Percentiles rank a stretch among this genome's conserved stretches.
Conservation (phyloP, 2,329 filamentous ascomycete species). For the Alternaria ethzedia region DNA sequence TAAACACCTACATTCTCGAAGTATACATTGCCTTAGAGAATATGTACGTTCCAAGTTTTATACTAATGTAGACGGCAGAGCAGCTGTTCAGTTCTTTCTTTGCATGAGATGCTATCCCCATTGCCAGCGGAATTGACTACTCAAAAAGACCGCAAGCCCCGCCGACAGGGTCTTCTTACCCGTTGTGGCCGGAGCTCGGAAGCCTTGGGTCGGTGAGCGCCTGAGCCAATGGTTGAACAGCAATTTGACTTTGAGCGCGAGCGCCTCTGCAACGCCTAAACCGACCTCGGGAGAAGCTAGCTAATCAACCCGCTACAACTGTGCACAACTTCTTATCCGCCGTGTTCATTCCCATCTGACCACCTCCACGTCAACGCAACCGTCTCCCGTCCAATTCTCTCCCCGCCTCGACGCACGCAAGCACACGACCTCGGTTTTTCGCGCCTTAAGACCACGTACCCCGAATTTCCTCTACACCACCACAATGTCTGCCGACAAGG, state of each 20-base stretch:
- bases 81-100: background rate
- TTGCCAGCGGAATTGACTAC: background rate
- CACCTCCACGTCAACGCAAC: conserved; percentile 8
- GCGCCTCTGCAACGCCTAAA: conserved; percentile 5
- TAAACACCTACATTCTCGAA: background rate
- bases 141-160: background rate
- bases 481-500: conserved; percentile 46
- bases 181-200: conserved; percentile 11
- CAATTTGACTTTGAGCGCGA: conserved; percentile 19
- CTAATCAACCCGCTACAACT: conserved; percentile 15
- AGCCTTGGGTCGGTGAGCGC: conserved; percentile 9
- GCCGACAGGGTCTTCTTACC: conserved; percentile 22
- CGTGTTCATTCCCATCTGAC: conserved; percentile 1
- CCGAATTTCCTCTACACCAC: conserved; percentile 1
- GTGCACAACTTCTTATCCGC: conserved; percentile 20
- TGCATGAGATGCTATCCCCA: background rate
- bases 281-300: conserved; percentile 8
- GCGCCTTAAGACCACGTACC: background rate
- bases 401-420: conserved; percentile 1
- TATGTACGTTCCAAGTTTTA: no score
- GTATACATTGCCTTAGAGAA: no score
- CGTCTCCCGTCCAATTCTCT: background rate
- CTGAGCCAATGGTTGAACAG: conserved; percentile 20
- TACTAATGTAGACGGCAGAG: background rate
- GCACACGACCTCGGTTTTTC: background rate